Base-by-base conservation (phyloP, 495 filamentous ascomycete species). In the Neurospora sp. region DNA sequence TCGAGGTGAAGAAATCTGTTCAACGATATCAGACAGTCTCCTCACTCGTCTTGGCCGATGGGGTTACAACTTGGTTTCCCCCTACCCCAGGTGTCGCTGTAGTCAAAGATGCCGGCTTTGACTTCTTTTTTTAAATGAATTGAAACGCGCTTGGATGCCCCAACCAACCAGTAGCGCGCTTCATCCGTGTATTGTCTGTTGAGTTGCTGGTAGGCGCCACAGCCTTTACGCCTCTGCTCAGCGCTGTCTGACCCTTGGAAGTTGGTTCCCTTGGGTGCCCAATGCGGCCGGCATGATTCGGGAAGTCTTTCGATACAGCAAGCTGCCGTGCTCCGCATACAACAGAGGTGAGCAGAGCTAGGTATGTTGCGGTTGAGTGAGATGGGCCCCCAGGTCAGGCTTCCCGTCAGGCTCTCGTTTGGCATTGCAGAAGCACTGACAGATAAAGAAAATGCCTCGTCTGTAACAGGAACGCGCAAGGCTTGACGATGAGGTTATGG, bases 61-160 rank as follows among this genome's bases (percentile, higher is more conserved):
- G 54, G 54, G 54, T 66, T 66, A 34, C 54, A 66, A 34, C 54
- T 34, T 34, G 28, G 15, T 62, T 17, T 31, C 13, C 24, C 15
- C 13, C 13, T 34, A 66, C 54, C 28, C 54, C 54, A 34, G 54
- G 54, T 19, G 54, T 66, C 28, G 28, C 8, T 15, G 28, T 66
- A 66, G 28, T 34, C 24, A 36, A 17, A 71, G 59, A 69, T 74
- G 54, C 69, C 75, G 74, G 79, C 70, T 76, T 77, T 76, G 72
- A 77, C 74, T 78, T 73, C 75, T 77, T 75, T 80, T 77, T 76
- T 75, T 78, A 80, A 78, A 79, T 78, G 73, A 73, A 81, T 73
- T 77, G 78, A 78, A 78, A 78, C 79, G 76, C 79, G 76, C 79
- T 75, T 76, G 70, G 69, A 69, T 71, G 45, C 66, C 72, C 71